phyloP scores from a whole-genome alignment of 176 grass and related monocot genomes.

The Oryza rufipogon region DNA sequence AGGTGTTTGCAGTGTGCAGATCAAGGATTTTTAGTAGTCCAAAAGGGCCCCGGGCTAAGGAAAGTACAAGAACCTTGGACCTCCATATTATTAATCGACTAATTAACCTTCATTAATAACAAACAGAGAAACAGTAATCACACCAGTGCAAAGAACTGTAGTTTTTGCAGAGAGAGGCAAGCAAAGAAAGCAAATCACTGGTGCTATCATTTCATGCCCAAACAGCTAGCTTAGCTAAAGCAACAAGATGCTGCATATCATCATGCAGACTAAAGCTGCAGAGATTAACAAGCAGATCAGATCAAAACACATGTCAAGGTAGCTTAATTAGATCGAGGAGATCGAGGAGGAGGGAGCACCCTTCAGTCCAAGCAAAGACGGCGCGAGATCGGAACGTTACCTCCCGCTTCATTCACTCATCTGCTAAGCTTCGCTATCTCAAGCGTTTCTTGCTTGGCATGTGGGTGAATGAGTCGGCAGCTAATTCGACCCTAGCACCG shows the following conservation, averaged over 20 bases:
- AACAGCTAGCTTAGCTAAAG: conserved; percentile 18
- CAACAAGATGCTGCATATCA: neutral
- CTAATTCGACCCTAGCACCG: conserved; percentile 70
- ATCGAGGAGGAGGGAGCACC: conserved; percentile 76
- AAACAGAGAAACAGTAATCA: conserved; percentile 22
- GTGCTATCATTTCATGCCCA: conserved; percentile 46
- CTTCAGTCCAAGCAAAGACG: conserved; percentile 97
- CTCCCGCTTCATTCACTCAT: conserved; percentile 98
- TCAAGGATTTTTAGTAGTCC: conserved; percentile 36
- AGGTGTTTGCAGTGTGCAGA: conserved; percentile 29
- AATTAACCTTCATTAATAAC: neutral
- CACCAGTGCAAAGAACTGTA: neutral
- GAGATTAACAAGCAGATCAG: conserved; percentile 20
- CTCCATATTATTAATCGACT: conserved; percentile 1
- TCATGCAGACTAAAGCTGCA: neutral
- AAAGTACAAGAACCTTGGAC: conserved; percentile 39
- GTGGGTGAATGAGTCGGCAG: conserved; percentile 98
- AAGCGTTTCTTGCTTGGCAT: conserved; percentile 51
- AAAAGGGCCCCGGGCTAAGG: conserved; percentile 14
- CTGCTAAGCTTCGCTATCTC: conserved; percentile 55
- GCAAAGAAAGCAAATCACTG: neutral
- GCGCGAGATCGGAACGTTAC: conserved; percentile 64
- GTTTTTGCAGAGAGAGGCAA: neutral
- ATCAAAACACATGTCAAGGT: neutral
- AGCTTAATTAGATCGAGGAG: neutral